Evolutionary conservation across 148 eudicot species (phyloP).

Genomic region (Rhododendron vialii): DNA sequence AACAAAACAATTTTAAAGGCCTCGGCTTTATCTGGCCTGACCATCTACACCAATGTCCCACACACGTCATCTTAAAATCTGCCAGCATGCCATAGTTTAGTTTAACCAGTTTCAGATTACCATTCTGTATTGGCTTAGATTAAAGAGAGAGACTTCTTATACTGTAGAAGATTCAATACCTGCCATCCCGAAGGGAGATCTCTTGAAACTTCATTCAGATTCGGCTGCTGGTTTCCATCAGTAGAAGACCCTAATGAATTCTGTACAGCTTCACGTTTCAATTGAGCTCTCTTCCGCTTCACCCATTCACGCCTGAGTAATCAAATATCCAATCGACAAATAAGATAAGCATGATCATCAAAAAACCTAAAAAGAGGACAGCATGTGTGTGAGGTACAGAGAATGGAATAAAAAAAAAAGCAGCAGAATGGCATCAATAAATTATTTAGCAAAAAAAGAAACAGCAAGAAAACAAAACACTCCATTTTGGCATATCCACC

Average conservation of each 20-base stretch:
- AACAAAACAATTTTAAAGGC: not conserved
- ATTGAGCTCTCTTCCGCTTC: slow-evolving; percentile 78
- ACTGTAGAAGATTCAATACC: slow-evolving; percentile 31
- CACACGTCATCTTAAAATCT: not conserved
- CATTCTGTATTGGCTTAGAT: not conserved
- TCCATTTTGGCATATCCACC: not conserved
- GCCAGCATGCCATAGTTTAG: not conserved
- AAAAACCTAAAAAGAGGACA: not conserved
- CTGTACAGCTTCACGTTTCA: slow-evolving; percentile 36
- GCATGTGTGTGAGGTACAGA: not conserved
- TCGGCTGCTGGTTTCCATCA: slow-evolving; percentile 49
- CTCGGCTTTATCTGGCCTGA: not conserved
- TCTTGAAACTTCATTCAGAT: slow-evolving; percentile 49
- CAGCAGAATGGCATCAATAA: not conserved
- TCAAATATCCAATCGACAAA: not conserved
- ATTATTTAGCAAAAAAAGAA: not conserved
- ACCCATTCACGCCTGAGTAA: slow-evolving; percentile 85
- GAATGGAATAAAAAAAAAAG: not conserved
- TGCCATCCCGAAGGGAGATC: slow-evolving; percentile 94
- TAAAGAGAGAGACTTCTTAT: not conserved
- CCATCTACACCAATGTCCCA: not conserved
- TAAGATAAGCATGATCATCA: not conserved
- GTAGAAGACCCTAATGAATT: slow-evolving; percentile 22
- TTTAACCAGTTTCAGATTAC: not conserved
- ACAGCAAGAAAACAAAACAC: not conserved